Evolutionary conservation across 768 basidiomycete species (phyloP), one percentile per base, ranked within the genome.

Genomic region (Leccinum truebloodii): DNA sequence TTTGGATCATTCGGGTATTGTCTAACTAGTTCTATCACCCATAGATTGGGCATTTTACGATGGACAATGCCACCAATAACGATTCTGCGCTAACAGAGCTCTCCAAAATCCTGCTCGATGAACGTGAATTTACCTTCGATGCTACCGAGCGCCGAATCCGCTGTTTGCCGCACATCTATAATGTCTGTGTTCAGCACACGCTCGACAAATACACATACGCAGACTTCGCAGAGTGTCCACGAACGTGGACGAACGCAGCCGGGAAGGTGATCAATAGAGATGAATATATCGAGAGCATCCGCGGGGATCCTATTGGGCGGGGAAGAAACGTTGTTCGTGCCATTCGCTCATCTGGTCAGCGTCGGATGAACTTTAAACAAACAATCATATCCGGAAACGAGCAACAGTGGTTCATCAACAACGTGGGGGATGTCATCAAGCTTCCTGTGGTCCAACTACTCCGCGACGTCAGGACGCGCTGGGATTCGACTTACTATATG

Each of bases 401-500:
- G 13, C 61, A 51, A 24, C 32, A 63, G 7, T 52, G 50, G 37
- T 63, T 63, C 4, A 7, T 24, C 9, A 18, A 18, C 13, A 18
- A 41, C 2, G 6, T 6, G 13, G 54, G 52, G 0, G 6, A 24
- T 1, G 9, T 20, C 10, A 10, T 52, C 28, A 22, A 6, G 2
- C 56, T 62, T n/a, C 55, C 63, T 1, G 14, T 55, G 5, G 46
- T 51, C 7, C 3, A 62, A 32, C 61, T 62, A 2, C 28, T 28
- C 28, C 7, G 28, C 28, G 28, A 28, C 7, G 28, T 28, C 28
- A 28, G 6, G 28, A 28, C 7, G 28, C 1, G 28, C 28, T 28
- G 28, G 28, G 28, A 30, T 30, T 30, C 7, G 1, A 30, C 28
- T 53, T 63, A 65, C 49, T 71, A 77, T 56, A 78, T 80, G 76